A percentile compares a stretch with the other conserved stretches of the same genome.
These are phyloP conservation scores for Chalciporus sp. DNA, from an alignment of 1,284 basidiomycete genomes.

Conservation along the genomic window DNA sequence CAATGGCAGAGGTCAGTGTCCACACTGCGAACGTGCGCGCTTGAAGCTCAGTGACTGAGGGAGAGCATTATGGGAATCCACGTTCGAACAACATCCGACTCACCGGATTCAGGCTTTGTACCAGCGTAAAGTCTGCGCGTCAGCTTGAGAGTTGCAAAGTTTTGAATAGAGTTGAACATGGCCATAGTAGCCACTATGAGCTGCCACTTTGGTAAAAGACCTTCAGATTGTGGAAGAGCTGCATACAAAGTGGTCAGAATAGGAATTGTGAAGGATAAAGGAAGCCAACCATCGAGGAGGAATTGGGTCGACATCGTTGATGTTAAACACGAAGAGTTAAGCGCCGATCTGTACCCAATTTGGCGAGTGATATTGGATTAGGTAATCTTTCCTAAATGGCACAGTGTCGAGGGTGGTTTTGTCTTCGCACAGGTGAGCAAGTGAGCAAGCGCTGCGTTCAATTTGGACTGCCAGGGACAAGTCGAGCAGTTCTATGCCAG, in stretches of 20 bases:
- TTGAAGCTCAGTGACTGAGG: conserved; percentile 79
- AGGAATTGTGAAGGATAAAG: not conserved
- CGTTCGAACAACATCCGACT: not conserved
- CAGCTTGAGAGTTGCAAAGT: conserved; percentile 75
- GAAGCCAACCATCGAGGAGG: conserved; percentile 27
- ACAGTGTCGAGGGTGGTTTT: conserved; percentile 28
- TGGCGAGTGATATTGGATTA: conserved; percentile 20
- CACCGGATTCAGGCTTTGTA: conserved; percentile 50
- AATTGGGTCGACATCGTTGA: conserved; percentile 21
- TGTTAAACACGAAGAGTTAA: conserved; percentile 1
- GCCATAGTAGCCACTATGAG: conserved; percentile 76
- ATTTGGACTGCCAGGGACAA: conserved; percentile 22
- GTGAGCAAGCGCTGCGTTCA: conserved; percentile 10
- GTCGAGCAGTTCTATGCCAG: conserved; percentile 31
- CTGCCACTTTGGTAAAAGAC: conserved; percentile 86
- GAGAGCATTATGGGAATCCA: not conserved
- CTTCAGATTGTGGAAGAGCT: conserved; percentile 65
- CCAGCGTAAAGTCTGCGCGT: conserved; percentile 78
- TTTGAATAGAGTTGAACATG: conserved; percentile 84
- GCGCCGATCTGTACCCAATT: conserved; percentile 19
- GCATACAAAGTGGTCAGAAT: conserved; percentile 2
- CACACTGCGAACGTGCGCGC: conserved; percentile 87
- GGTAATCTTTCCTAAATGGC: conserved; percentile 30
- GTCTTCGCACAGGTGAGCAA: conserved; percentile 17
- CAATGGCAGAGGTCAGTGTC: conserved; percentile 82